Evolutionary conservation across 345 rosid genomes (phyloP).

Genomic region (Streptanthus diversifolius): DNA sequence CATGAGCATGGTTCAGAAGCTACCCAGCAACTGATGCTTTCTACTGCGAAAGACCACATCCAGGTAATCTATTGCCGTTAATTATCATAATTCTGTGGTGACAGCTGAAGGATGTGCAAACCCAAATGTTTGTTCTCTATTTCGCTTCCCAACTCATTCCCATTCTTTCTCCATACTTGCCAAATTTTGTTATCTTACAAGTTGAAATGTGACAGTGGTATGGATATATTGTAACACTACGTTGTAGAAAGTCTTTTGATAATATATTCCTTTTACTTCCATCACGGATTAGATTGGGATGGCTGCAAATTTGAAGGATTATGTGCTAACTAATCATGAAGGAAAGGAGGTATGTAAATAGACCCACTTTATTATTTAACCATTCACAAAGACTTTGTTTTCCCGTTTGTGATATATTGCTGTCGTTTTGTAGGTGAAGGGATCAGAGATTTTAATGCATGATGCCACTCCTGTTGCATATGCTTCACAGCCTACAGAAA

Average conservation of each 20-base stretch:
- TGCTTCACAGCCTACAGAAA: slow-evolving; percentile 67
- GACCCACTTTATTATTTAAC: background rate
- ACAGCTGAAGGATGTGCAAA: background rate
- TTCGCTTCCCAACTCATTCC: background rate
- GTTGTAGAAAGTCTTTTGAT: background rate
- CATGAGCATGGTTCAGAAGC: slow-evolving; percentile 80
- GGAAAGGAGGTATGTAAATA: slow-evolving; percentile 60
- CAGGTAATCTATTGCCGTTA: slow-evolving; percentile 49
- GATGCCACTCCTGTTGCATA: slow-evolving; percentile 78
- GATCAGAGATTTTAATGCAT: slow-evolving; percentile 63
- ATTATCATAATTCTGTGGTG: background rate
- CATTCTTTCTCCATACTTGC: background rate
- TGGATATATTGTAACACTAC: background rate
- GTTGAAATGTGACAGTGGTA: background rate
- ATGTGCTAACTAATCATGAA: slow-evolving; percentile 52
- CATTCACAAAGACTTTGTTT: background rate
- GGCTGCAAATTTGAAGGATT: slow-evolving; percentile 87
- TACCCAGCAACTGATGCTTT: slow-evolving; percentile 64
- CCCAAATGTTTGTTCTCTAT: background rate
- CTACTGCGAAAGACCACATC: slow-evolving; percentile 74
- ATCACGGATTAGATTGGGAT: slow-evolving; percentile 58
- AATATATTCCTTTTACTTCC: background rate
- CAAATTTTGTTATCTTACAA: background rate
- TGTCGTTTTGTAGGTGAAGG: slow-evolving; percentile 60
- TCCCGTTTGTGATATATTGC: slow-evolving; percentile 2